Percentiles rank a stretch among this genome's conserved stretches.
Conservation (phyloP, 73 alveolate species). For the Paramecium bursaria region DNA sequence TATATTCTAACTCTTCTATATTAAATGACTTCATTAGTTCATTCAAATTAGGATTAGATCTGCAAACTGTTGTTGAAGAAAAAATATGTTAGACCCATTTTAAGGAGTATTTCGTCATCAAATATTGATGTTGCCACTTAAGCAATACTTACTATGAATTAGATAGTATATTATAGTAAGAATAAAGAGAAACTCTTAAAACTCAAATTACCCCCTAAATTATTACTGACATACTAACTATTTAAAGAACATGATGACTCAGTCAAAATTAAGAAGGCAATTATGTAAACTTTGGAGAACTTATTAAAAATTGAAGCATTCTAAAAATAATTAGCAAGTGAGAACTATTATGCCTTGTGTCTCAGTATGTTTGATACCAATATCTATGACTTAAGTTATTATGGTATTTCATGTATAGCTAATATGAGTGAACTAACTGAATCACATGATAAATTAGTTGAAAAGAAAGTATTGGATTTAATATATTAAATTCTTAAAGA, state of each 20-base stretch:
- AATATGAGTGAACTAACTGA: slow-evolving; percentile 56
- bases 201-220: slow-evolving; percentile 37
- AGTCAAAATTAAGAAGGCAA: slow-evolving; percentile 24
- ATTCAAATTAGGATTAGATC: slow-evolving; percentile 10
- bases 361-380: slow-evolving; percentile 32
- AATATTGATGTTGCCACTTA: slow-evolving; percentile 51
- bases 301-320: slow-evolving; percentile 37
- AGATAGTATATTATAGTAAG: not conserved
- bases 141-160: slow-evolving; percentile 22
- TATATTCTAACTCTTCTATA: slow-evolving; percentile 1
- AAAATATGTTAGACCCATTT: not conserved
- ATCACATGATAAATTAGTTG: slow-evolving; percentile 55
- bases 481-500: slow-evolving; percentile 41
- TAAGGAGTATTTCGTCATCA: slow-evolving; percentile 28
- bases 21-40: slow-evolving; percentile 9
- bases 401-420: slow-evolving; percentile 56
- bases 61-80: slow-evolving; percentile 39
- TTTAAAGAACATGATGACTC: slow-evolving; percentile 36
- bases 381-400: slow-evolving; percentile 26
- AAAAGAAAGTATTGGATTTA: slow-evolving; percentile 40
- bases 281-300: slow-evolving; percentile 49
- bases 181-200: not conserved
- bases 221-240: slow-evolving; percentile 7
- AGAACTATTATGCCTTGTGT: slow-evolving; percentile 20
- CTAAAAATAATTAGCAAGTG: slow-evolving; percentile 15